phyloP scores from a whole-genome alignment of 768 basidiomycete genomes.

The Rubroboletus satanas region DNA sequence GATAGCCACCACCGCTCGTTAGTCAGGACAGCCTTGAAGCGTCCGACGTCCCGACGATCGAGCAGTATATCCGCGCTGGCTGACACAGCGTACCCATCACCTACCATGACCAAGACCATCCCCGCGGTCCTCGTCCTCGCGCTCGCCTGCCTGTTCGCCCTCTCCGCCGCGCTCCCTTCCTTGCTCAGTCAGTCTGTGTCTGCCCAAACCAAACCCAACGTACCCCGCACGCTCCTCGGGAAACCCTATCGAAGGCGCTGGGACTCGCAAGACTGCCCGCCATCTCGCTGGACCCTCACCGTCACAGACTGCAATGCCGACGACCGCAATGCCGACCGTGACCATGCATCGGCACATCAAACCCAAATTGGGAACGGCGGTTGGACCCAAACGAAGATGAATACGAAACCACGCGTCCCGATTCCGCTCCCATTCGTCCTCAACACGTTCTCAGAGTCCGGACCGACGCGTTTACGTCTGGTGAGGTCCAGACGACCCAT shows the following conservation, averaged over 20 bases:
- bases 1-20: not conserved
- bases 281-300: not conserved
- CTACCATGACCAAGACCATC: constrained; percentile 2
- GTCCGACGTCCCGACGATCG: not conserved
- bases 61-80: not conserved
- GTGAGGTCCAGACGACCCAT: not conserved
- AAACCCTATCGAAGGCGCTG: constrained; percentile 4
- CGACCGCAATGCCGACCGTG: not conserved
- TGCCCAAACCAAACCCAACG: not conserved
- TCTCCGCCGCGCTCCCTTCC: constrained; percentile 10
- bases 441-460: not conserved
- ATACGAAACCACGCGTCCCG: not conserved
- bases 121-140: not conserved
- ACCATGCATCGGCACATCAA: not conserved
- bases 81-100: not conserved
- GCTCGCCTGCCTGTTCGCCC: constrained; percentile 8
- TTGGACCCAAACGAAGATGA: not conserved
- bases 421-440: constrained; percentile 4
- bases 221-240: constrained; percentile 15
- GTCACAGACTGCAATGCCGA: not conserved
- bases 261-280: not conserved
- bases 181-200: not conserved
- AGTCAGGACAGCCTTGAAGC: not conserved
- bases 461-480: not conserved
- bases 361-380: not conserved